Percentiles rank a stretch among this genome's conserved stretches.
Conservation (phyloP, 305 asterid species). For the Euphrasia arctica region DNA sequence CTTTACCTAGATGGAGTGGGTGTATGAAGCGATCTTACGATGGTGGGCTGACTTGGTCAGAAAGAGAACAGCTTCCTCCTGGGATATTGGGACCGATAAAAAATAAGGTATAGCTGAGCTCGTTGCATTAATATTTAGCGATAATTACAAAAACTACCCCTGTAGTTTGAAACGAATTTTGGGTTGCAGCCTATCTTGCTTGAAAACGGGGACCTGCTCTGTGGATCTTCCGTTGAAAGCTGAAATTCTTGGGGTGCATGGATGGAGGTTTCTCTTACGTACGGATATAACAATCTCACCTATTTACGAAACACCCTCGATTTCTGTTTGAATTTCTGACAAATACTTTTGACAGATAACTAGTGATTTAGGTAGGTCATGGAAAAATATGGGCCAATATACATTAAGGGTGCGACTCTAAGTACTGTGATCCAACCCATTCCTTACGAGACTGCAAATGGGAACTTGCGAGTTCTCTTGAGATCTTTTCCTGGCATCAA, state of each 20-base stretch:
- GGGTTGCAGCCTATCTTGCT: slow-evolving; percentile 71
- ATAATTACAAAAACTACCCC: too few relatives aligned
- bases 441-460: slow-evolving; percentile 77
- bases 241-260: slow-evolving; percentile 99
- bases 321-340: slow-evolving; percentile 11
- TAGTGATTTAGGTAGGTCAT: slow-evolving; percentile 65
- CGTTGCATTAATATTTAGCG: slow-evolving; percentile 1
- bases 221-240: slow-evolving; percentile 98
- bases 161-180: slow-evolving; percentile 12
- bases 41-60: slow-evolving; percentile 78
- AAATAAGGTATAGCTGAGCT: slow-evolving; percentile 54
- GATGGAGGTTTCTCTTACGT: slow-evolving; percentile 70
- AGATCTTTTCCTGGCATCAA: slow-evolving; percentile 65
- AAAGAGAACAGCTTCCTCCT: slow-evolving; percentile 86
- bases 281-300: slow-evolving; percentile 1
- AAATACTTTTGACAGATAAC: slow-evolving; percentile 48
- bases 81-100: slow-evolving; percentile 93
- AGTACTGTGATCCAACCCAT: slow-evolving; percentile 81
- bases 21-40: slow-evolving; percentile 81
- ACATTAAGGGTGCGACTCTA: slow-evolving; percentile 49
- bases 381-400: slow-evolving; percentile 93
- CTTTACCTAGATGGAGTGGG: slow-evolving; percentile 71
- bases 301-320: slow-evolving; percentile 3
- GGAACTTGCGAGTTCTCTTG: slow-evolving; percentile 67
- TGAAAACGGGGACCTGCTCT: slow-evolving; percentile 75